Evolutionary conservation across 495 filamentous ascomycete species (phyloP).

Genomic region (Cladorrhinum samala): DNA sequence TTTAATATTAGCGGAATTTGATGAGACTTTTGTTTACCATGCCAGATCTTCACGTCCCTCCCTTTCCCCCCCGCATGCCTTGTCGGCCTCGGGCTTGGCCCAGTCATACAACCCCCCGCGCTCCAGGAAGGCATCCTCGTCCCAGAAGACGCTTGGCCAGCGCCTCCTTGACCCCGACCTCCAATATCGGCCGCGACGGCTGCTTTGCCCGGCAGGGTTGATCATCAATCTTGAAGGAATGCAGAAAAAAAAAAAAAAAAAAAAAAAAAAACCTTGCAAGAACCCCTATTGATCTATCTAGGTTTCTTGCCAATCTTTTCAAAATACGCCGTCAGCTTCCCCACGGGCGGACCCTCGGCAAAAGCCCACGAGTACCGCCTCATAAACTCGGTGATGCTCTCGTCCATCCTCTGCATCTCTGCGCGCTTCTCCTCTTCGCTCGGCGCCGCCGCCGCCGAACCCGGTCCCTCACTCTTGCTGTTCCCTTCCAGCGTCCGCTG

Average conservation of each 20-base stretch:
- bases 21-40: not conserved
- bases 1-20: not conserved
- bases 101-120: constrained; percentile 52
- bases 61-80: not conserved
- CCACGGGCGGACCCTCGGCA: constrained; percentile 23
- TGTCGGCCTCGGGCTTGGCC: constrained; percentile 17
- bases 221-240: too few relatives aligned
- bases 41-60: not conserved
- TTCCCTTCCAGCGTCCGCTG: not conserved
- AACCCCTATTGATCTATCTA: too few relatives aligned
- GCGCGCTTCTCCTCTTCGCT: constrained; percentile 16
- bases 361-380: constrained; percentile 35
- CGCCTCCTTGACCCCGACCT: constrained; percentile 47
- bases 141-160: constrained; percentile 46
- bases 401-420: constrained; percentile 27
- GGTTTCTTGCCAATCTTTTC: constrained; percentile 15
- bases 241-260: too few relatives aligned
- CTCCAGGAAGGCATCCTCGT: constrained; percentile 40
- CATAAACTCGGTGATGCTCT: constrained; percentile 31
- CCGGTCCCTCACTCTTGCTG: too few relatives aligned
- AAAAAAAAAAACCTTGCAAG: too few relatives aligned
- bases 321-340: constrained; percentile 38
- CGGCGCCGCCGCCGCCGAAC: constrained; percentile 4
- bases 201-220: too few relatives aligned
- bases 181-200: constrained; percentile 37